Evolutionary conservation across 208 protist species (phyloP).

Genomic region (Novymonas esmeraldas): DNA sequence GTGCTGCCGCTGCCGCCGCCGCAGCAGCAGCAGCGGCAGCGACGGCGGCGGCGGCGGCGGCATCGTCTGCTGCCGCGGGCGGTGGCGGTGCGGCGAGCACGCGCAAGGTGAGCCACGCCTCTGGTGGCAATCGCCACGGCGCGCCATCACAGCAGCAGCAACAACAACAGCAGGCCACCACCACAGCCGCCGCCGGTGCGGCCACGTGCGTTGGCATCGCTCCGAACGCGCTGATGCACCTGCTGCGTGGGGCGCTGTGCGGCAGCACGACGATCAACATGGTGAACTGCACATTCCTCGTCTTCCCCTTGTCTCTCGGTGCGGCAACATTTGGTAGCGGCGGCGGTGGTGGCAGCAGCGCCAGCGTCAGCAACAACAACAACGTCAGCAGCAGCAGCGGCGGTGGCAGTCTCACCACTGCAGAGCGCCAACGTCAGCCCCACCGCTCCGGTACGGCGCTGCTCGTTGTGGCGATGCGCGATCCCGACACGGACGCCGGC

Average conservation of each 20-base stretch:
- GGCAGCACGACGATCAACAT: conserved; percentile 75
- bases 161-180: conserved; percentile 7
- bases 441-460: conserved; percentile 31
- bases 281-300: conserved; percentile 72
- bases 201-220: conserved; percentile 73
- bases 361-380: not conserved
- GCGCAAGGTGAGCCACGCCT: conserved; percentile 9
- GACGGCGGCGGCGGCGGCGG: not conserved
- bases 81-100: not conserved
- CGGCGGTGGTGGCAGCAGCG: no score
- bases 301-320: conserved; percentile 50
- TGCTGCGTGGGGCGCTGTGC: conserved; percentile 55
- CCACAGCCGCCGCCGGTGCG: conserved; percentile 14
- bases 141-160: conserved; percentile 13
- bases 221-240: conserved; percentile 60
- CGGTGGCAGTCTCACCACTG: conserved; percentile 6
- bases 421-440: conserved; percentile 9
- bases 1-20: not conserved
- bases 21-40: not conserved
- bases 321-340: not conserved
- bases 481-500: conserved; percentile 60
- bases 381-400: not conserved
- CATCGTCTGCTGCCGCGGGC: not conserved
- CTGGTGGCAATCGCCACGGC: conserved; percentile 3
- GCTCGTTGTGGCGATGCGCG: conserved; percentile 79